A percentile compares a stretch with the other conserved stretches of the same genome.
These are phyloP conservation scores for Bathelium albidoporum DNA, from an alignment of 495 filamentous ascomycete genomes.

Conservation along the genomic window DNA sequence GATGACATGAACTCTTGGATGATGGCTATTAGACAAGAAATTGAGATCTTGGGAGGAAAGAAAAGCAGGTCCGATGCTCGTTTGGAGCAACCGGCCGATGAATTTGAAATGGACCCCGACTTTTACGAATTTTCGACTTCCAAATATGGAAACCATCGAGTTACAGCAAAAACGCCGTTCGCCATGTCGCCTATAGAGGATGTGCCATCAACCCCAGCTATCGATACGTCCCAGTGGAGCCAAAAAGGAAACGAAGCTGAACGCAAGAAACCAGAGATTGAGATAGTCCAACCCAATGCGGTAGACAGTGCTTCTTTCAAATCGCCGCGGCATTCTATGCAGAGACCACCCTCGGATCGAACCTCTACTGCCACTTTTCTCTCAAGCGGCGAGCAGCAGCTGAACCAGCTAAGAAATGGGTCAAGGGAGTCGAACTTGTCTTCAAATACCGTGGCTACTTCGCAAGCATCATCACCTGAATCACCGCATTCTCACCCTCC, in stretches of 20 bases:
- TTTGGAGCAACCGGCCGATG: constrained; percentile 3
- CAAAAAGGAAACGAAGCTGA: neutral
- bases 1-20: constrained; percentile 85
- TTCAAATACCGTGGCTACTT: constrained; percentile 17
- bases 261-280: neutral
- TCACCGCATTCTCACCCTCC: neutral
- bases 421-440: constrained; percentile 24
- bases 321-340: constrained; percentile 14
- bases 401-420: constrained; percentile 21
- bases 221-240: neutral
- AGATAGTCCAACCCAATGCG: neutral
- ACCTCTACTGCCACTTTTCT: constrained; percentile 20
- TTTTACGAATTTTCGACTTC: constrained; percentile 12
- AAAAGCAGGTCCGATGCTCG: constrained; percentile 15
- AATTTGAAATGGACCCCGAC: constrained; percentile 18
- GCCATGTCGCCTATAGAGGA: constrained; percentile 15
- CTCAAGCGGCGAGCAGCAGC: constrained; percentile 18
- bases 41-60: constrained; percentile 34
- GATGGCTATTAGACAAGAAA: constrained; percentile 36
- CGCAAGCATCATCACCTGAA: constrained; percentile 1
- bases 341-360: constrained; percentile 17
- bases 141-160: constrained; percentile 7
- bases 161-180: constrained; percentile 11
- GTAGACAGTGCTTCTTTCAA: constrained; percentile 14
- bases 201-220: constrained; percentile 11